Evolutionary conservation across 2,329 filamentous ascomycete genomes (phyloP).

Genomic region (Emericellopsis atlantica): DNA sequence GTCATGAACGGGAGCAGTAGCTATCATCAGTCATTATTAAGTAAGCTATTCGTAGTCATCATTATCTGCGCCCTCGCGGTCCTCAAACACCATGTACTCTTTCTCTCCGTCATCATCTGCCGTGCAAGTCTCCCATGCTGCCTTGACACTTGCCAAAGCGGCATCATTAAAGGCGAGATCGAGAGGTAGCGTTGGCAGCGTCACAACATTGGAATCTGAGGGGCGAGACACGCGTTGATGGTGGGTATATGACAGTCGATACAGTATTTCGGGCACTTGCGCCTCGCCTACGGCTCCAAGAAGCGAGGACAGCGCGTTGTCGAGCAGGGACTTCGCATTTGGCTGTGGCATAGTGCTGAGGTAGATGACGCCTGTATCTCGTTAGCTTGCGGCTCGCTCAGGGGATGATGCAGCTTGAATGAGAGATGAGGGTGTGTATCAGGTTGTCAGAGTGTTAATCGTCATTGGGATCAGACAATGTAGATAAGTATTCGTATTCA

Average conservation of each 20-base stretch:
- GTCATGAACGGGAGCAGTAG: neutral
- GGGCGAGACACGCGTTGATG: constrained; percentile 12
- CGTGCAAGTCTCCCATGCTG: constrained; percentile 56
- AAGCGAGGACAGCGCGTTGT: constrained; percentile 27
- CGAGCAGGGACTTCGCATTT: constrained; percentile 21
- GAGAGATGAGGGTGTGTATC: constrained; percentile 36
- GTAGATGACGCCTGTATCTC: constrained; percentile 18
- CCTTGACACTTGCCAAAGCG: constrained; percentile 51
- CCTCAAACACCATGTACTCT: constrained; percentile 67
- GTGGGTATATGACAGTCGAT: constrained; percentile 45
- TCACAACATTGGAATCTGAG: constrained; percentile 30
- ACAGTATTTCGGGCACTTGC: constrained; percentile 23
- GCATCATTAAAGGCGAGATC: constrained; percentile 66
- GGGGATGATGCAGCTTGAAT: neutral
- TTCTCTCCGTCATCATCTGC: constrained; percentile 28
- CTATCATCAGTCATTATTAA: neutral
- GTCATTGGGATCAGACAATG: constrained; percentile 97
- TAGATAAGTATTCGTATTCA: constrained; percentile 94
- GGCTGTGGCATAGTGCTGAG: constrained; percentile 21
- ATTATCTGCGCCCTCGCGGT: constrained; percentile 53
- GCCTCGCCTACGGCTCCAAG: constrained; percentile 15
- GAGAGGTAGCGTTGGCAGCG: constrained; percentile 45
- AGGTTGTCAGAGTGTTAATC: constrained; percentile 85
- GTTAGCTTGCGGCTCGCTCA: constrained; percentile 1
- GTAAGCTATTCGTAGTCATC: constrained; percentile 30